These are phyloP conservation scores for Jamesozyma jinghongensis DNA, from an alignment of 805 yeast species.

Conservation along the genomic window DNA sequence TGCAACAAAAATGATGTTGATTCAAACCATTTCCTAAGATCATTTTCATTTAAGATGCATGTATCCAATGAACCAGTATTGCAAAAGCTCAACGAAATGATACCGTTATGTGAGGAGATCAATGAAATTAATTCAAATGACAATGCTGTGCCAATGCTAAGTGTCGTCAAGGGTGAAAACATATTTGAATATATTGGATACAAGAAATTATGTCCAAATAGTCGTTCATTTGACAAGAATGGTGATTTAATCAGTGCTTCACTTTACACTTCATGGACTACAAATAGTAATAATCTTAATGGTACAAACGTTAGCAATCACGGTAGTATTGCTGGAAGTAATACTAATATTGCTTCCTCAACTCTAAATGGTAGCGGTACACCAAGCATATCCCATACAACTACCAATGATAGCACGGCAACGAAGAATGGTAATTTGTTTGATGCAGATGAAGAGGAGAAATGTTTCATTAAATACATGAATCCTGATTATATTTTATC, in stretches of 20 bases:
- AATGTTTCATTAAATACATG: slow-evolving; percentile 15
- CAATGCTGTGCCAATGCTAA: slow-evolving; percentile 17
- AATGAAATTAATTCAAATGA: slow-evolving; percentile 16
- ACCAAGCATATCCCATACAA: neutral
- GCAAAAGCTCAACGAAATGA: slow-evolving; percentile 6
- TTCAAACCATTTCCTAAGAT: slow-evolving; percentile 12
- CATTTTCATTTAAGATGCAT: slow-evolving; percentile 20
- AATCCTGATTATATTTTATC: slow-evolving; percentile 7
- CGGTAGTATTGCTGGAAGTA: neutral
- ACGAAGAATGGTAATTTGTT: too few relatives aligned
- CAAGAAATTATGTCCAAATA: slow-evolving; percentile 21
- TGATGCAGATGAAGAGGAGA: slow-evolving; percentile 9
- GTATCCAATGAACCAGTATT: slow-evolving; percentile 5
- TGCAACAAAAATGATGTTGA: slow-evolving; percentile 11
- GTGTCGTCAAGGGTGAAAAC: slow-evolving; percentile 22
- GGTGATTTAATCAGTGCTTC: slow-evolving; percentile 30
- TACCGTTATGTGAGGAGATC: slow-evolving; percentile 15
- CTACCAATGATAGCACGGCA: neutral
- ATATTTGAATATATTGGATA: slow-evolving; percentile 29
- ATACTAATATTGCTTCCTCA: neutral
- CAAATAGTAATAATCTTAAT: slow-evolving; percentile 6
- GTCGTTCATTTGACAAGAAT: slow-evolving; percentile 25
- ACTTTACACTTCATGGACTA: slow-evolving; percentile 23
- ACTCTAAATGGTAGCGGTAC: neutral
- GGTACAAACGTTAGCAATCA: neutral